Evolutionary conservation across 2,329 filamentous ascomycete species (phyloP), one percentile per base, ranked within the genome.

Genomic region (Scedosporium aurantiacum): DNA sequence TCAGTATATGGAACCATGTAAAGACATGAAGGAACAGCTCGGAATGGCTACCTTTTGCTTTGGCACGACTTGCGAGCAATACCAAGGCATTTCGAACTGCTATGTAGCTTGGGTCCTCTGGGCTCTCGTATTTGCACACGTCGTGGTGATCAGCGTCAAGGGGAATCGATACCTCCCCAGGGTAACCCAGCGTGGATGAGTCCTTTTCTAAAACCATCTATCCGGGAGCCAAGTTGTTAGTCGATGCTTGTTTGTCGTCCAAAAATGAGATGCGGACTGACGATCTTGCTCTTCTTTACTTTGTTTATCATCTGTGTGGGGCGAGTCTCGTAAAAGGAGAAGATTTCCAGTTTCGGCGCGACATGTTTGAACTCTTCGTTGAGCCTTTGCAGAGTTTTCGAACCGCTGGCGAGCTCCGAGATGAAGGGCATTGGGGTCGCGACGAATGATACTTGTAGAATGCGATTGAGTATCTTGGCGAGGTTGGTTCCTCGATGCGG

Each of bases 281-380:
- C 64, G 4, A 70, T 21, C 18, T 63, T 68, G 28, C 63, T 70
- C 25, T 64, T 62, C 3, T 70, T 37, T 1, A 28, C 12, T 25
- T 1, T 4, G 12, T 1, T 37, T 12, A 37, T 37, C 28, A 57
- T 6, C 1, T 6, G 14, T 1, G 55, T 57, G 1, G 10, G 14
- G 7, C 6, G 28, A 1, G 72, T 73, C 58, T 74, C 72, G 40
- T 70, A 74, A 61, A 74, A 74, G 0, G 72, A 74, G 56, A 66
- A 71, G 5, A 74, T 66, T 0, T 63, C 54, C 5, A 73, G 50
- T 5, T 69, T 65, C 8, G 64, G 52, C 0, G 66, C 65, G 50
- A 63, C 63, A 56, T 68, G 66, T 2, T 63, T 59, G 63, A 74
- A 74, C 1, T 70, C 68, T 12, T 73, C 70, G 60, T 75, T 73